Evolutionary conservation across 2,329 filamentous ascomycete genomes (phyloP).

Genomic region (Nemania sp.): DNA sequence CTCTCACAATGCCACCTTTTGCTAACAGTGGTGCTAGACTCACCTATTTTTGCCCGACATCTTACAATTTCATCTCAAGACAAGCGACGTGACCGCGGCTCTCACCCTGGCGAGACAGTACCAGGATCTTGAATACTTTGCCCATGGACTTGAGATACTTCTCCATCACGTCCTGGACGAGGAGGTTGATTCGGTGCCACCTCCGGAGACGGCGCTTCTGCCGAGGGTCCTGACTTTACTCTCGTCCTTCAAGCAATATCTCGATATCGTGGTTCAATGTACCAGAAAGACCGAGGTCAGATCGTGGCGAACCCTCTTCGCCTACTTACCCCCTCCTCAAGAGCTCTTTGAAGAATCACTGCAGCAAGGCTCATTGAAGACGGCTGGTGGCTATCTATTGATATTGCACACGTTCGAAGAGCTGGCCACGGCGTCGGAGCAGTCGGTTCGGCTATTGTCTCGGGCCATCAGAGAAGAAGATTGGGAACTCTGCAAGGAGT

Average conservation of each 20-base stretch:
- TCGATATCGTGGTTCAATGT: constrained; percentile 95
- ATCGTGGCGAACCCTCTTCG: constrained; percentile 93
- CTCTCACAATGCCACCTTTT: neutral
- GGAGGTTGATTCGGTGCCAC: constrained; percentile 76
- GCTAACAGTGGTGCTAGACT: constrained; percentile 59
- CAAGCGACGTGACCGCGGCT: constrained; percentile 79
- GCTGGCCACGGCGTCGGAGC: constrained; percentile 69
- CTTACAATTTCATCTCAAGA: constrained; percentile 75
- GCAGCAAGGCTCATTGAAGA: constrained; percentile 84
- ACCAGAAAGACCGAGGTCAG: constrained; percentile 95
- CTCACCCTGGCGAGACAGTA: constrained; percentile 84
- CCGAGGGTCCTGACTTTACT: constrained; percentile 66
- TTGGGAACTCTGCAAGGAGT: constrained; percentile 94
- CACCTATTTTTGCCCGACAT: constrained; percentile 92
- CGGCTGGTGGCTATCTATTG: constrained; percentile 93
- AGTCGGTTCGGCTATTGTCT: constrained; percentile 79
- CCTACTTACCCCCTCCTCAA: constrained; percentile 85
- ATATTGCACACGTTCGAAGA: constrained; percentile 85
- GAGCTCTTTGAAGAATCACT: constrained; percentile 93
- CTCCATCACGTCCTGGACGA: constrained; percentile 93
- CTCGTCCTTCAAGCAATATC: constrained; percentile 80
- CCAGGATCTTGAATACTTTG: constrained; percentile 85
- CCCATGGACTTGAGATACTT: constrained; percentile 89
- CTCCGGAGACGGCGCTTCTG: constrained; percentile 66
- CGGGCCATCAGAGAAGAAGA: constrained; percentile 83